Evolutionary conservation across 106 monocot genomes (phyloP), one percentile per base, ranked within the genome.

Genomic region (Dendrobium catenatum): DNA sequence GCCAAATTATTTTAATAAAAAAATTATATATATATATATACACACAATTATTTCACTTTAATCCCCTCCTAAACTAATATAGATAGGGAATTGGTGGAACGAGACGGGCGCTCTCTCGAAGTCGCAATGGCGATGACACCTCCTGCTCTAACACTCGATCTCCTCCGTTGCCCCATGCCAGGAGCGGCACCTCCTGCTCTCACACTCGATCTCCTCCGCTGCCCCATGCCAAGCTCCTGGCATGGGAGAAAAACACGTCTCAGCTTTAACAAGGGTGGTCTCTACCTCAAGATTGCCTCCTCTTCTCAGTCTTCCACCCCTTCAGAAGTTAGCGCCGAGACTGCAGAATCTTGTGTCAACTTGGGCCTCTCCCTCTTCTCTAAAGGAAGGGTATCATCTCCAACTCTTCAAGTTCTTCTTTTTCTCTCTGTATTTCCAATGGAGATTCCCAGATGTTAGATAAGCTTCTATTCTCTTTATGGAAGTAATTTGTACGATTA

Each of bases 341-440:
- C 92, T 2, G 91, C 97, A 9, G 94, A 94, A 74, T 90, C 94
- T 19, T 94, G 97, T 73, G 92, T 97, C 82, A 94, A 91, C 72
- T 55, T 86, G 68, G 97, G 97, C 55, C 94, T 97, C 77, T 72
- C 84, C 43, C 90, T 94, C 85, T 97, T 97, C 89, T 92, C 94
- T 73, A 91, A 90, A 85, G 87, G 97, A 86, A 85, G 91, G 91
- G 97, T 94, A 83, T 43, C 42, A 41, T 73, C 0, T 73, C 42
- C 42, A 18, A 42, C 3, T 16, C 19, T 8, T 33, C 0, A 27
- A 29, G 17, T 13, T 33, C 17, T 73, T 42, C 41, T 42, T 41
- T 73, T 42, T 18, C 6, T 42, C 18, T 17, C 18, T 42, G 4
- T 42, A 48, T 73, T 73, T 5, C 42, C 31, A 31, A 10, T 10